A percentile compares a stretch with the other conserved stretches of the same genome.
Evolutionary conservation across 345 rosid genomes (phyloP).

Genomic region (Euphorbia peplus): DNA sequence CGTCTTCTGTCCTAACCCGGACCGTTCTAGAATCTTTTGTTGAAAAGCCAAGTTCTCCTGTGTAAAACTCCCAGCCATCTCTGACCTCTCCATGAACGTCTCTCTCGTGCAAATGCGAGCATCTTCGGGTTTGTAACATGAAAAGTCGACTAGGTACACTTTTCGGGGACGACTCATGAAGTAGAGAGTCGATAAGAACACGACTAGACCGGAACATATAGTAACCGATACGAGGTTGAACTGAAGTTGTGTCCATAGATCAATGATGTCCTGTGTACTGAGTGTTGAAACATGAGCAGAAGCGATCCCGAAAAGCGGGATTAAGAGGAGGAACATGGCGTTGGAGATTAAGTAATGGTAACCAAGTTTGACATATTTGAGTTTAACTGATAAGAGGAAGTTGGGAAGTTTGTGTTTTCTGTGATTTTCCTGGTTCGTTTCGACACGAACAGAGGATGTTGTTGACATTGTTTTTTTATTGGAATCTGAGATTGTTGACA

Average conservation of each 20-base stretch:
- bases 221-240: conserved; percentile 50
- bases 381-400: conserved; percentile 55
- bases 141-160: conserved; percentile 61
- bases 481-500: neutral
- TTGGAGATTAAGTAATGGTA: conserved; percentile 68
- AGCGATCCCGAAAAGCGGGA: conserved; percentile 38
- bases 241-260: conserved; percentile 50
- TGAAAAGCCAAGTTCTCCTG: conserved; percentile 70
- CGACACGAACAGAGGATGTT: neutral
- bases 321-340: conserved; percentile 51
- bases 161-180: conserved; percentile 65
- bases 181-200: conserved; percentile 56
- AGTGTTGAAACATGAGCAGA: conserved; percentile 56
- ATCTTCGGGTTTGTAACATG: conserved; percentile 55
- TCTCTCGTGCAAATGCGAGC: conserved; percentile 44
- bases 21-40: conserved; percentile 74
- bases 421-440: conserved; percentile 14
- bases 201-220: conserved; percentile 35
- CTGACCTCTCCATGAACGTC: conserved; percentile 44
- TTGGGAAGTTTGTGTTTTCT: conserved; percentile 46
- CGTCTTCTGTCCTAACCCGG: conserved; percentile 74
- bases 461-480: conserved; percentile 20
- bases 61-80: conserved; percentile 37
- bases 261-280: conserved; percentile 32
- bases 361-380: conserved; percentile 77